Conservation (phyloP, 768 basidiomycete species). For the Panaeolus papilionaceus region DNA sequence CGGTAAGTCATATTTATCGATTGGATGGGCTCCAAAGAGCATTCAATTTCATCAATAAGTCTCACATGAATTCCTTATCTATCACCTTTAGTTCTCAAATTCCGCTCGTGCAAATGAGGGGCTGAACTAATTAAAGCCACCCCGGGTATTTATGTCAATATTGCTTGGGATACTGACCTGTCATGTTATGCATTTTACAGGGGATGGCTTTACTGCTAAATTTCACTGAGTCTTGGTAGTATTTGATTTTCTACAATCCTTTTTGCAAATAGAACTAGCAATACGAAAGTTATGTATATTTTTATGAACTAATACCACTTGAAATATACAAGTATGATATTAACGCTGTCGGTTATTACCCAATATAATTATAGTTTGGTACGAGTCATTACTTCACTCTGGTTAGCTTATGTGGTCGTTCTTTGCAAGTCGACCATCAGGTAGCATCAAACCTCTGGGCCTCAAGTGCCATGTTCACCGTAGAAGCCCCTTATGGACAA, state of each 20-base stretch:
- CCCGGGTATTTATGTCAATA: not conserved
- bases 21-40: not conserved
- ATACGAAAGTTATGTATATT: too few species aligned
- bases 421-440: not conserved
- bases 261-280: too few species aligned
- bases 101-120: too few species aligned
- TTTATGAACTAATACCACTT: too few species aligned
- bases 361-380: too few species aligned
- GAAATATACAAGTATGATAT: not conserved
- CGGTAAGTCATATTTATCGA: not conserved
- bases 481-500: not conserved
- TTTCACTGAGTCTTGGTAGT: too few species aligned
- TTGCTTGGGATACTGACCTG: too few species aligned
- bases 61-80: too few species aligned
- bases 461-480: not conserved
- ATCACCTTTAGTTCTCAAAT: too few species aligned
- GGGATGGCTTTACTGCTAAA: too few species aligned
- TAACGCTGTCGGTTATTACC: not conserved
- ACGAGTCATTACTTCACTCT: not conserved
- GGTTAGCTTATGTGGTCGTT: not conserved
- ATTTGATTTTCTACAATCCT: too few species aligned
- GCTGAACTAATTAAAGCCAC: not conserved
- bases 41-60: not conserved
- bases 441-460: not conserved
- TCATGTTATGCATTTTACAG: too few species aligned